Evolutionary conservation across 116 monocot species (phyloP).

Genomic region (Zostera marina): DNA sequence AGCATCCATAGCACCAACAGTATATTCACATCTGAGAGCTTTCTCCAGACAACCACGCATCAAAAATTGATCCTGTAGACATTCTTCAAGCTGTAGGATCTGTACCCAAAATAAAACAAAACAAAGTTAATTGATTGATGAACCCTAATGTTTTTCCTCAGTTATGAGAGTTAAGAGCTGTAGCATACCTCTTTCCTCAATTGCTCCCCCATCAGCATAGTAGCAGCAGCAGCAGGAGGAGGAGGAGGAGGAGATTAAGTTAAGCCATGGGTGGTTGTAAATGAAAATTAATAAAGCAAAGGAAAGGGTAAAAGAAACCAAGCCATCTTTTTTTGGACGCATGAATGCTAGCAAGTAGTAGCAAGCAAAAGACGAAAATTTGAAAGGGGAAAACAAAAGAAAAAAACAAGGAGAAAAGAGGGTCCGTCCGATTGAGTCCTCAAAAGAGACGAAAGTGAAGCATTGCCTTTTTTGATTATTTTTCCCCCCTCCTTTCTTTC

Average conservation of each 20-base stretch:
- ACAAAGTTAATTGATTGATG: no score
- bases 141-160: no score
- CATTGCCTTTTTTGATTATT: conserved; percentile 9
- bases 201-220: conserved; percentile 1
- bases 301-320: not conserved
- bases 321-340: conserved; percentile 1
- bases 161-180: not conserved
- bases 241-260: no score
- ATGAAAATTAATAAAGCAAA: no score
- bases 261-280: no score
- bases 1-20: conserved; percentile 23
- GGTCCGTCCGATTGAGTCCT: no score
- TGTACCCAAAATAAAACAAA: conserved; percentile 9
- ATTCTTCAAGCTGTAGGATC: conserved; percentile 61
- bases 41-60: conserved; percentile 45
- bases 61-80: conserved; percentile 47
- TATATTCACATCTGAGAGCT: conserved; percentile 38
- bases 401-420: conserved; percentile 10
- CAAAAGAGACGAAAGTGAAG: conserved; percentile 58
- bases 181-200: conserved; percentile 37
- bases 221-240: no score
- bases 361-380: conserved; percentile 33
- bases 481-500: conserved; percentile 13
- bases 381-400: conserved; percentile 12
- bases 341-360: conserved; percentile 4